Evolutionary conservation across 1,139 yeast genomes (phyloP).

Genomic region (Protomyces inouyei): DNA sequence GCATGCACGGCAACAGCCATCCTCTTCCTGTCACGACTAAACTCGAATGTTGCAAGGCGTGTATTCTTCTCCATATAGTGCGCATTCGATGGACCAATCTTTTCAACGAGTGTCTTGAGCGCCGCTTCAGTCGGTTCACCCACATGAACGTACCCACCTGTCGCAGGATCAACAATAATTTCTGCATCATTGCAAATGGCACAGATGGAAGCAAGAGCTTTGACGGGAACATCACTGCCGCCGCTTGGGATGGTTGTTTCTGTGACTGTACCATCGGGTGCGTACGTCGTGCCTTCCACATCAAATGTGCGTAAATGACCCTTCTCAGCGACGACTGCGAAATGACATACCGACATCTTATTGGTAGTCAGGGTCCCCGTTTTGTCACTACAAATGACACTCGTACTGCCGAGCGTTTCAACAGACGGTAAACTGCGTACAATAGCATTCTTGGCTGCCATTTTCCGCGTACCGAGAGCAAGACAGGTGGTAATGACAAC

Average conservation of each 20-base stretch:
- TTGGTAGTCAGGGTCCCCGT: conserved; percentile 63
- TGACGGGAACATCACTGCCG: conserved; percentile 39
- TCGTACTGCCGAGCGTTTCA: conserved; percentile 41
- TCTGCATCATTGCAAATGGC: conserved; percentile 42
- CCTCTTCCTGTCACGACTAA: conserved; percentile 49
- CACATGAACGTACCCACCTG: conserved; percentile 35
- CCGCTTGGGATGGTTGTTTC: conserved; percentile 39
- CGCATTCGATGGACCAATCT: conserved; percentile 32
- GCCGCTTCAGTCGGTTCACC: conserved; percentile 45
- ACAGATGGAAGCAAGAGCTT: conserved; percentile 34
- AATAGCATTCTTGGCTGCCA: conserved; percentile 49
- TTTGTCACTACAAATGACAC: conserved; percentile 64
- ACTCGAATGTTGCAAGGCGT: conserved; percentile 37
- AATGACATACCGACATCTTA: conserved; percentile 40
- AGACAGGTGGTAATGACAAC: conserved; percentile 51
- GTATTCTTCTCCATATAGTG: conserved; percentile 22
- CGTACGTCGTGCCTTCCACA: conserved; percentile 45
- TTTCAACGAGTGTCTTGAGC: conserved; percentile 37
- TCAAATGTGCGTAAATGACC: conserved; percentile 44
- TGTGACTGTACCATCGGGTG: conserved; percentile 44
- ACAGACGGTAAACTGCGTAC: conserved; percentile 46
- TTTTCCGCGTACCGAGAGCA: conserved; percentile 50
- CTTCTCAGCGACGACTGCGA: conserved; percentile 43
- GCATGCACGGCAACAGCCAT: conserved; percentile 44
- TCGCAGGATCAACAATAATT: conserved; percentile 35